A percentile compares a stretch with the other conserved stretches of the same genome.
Conservation (phyloP, 208 protist genomes). For the Crithidia brevicula region DNA sequence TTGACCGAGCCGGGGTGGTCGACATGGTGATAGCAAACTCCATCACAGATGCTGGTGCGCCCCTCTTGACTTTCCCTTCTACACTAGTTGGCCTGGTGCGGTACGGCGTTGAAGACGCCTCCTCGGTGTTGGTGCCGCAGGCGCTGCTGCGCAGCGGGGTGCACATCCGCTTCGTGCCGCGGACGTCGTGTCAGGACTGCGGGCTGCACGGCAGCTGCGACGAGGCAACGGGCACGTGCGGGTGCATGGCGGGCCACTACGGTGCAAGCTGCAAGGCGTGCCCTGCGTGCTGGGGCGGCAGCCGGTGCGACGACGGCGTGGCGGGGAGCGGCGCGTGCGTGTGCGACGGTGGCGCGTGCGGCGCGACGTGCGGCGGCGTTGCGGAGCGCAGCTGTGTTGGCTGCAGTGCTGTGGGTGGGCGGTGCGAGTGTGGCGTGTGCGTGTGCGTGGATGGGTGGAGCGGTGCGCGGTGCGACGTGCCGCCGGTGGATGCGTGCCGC, state of each 20-base stretch:
- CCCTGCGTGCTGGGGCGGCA: slow-evolving; percentile 27
- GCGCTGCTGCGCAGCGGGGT: slow-evolving; percentile 22
- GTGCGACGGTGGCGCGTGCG: slow-evolving; percentile 15
- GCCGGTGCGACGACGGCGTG: slow-evolving; percentile 32
- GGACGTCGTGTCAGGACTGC: slow-evolving; percentile 8
- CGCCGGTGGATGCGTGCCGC: slow-evolving; percentile 36
- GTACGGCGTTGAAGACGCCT: slow-evolving; percentile 35
- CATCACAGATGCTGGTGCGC: neutral
- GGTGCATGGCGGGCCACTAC: slow-evolving; percentile 34
- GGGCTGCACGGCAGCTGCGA: slow-evolving; percentile 40
- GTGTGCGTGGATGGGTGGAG: slow-evolving; percentile 29
- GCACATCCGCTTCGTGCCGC: slow-evolving; percentile 21
- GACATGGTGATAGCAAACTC: slow-evolving; percentile 1
- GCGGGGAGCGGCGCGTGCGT: slow-evolving; percentile 4
- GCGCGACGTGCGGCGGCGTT: slow-evolving; percentile 2
- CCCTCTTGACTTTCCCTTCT: slow-evolving; percentile 30
- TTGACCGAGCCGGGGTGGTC: slow-evolving; percentile 2
- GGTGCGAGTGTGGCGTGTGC: slow-evolving; percentile 35
- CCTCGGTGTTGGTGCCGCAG: slow-evolving; percentile 25
- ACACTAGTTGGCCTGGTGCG: slow-evolving; percentile 40
- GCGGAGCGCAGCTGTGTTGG: slow-evolving; percentile 3
- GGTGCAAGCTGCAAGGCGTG: slow-evolving; percentile 34
- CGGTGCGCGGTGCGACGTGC: slow-evolving; percentile 24
- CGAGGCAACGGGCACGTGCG: slow-evolving; percentile 11
- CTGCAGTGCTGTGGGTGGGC: slow-evolving; percentile 17